Percentiles rank a stretch among this genome's conserved stretches.
Evolutionary conservation across 306 rosid species (phyloP).

Genomic region (Trifolium pratense): DNA sequence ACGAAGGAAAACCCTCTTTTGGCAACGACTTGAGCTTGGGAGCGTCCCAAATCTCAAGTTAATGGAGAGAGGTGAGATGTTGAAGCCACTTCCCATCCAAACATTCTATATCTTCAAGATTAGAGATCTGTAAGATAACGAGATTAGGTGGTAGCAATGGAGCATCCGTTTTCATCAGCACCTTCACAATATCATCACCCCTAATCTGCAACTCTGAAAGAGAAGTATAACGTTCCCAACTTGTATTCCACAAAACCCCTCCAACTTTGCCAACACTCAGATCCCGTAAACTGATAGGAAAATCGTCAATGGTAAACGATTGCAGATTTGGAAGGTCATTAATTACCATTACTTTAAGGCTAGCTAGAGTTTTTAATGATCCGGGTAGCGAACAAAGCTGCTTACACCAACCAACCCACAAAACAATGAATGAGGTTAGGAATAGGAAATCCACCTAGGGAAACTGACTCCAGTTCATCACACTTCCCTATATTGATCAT

Average conservation of each 20-base stretch:
- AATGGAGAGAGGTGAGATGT: slow-evolving; percentile 15
- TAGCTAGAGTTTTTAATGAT: no score
- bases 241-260: background rate
- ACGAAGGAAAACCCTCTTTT: background rate
- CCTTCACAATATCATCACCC: background rate
- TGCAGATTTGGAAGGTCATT: background rate
- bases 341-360: background rate
- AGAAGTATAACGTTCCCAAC: background rate
- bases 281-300: background rate
- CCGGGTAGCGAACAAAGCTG: no score
- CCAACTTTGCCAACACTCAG: background rate
- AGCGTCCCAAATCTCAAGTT: no score
- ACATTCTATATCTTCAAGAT: background rate
- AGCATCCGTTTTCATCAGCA: background rate
- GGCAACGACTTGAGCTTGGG: background rate
- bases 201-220: no score
- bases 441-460: background rate
- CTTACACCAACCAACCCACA: no score
- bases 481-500: background rate
- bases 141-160: background rate
- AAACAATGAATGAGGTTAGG: background rate
- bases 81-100: background rate
- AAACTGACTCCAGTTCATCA: slow-evolving; percentile 1
- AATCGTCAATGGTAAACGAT: background rate
- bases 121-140: background rate